Conservation (phyloP, 192 early-diverging fungal species). For the Phlyctochytrium bullatum region DNA sequence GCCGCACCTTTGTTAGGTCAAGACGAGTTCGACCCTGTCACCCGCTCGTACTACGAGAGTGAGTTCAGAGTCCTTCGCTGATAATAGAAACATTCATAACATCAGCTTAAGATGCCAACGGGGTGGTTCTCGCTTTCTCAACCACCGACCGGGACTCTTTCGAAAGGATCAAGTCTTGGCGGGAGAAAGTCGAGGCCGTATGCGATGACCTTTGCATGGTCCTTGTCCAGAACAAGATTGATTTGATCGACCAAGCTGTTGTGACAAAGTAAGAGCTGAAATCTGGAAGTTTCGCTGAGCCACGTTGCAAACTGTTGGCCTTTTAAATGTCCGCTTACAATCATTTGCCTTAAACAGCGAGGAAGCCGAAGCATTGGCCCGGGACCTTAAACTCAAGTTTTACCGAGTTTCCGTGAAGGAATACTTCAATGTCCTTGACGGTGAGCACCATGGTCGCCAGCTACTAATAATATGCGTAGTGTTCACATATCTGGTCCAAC, state of each 20-base stretch:
- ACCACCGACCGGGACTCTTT: conserved; percentile 21
- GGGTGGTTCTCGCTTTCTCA: conserved; percentile 20
- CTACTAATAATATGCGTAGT: neutral
- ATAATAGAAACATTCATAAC: neutral
- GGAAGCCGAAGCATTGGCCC: neutral
- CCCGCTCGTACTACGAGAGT: conserved; percentile 15
- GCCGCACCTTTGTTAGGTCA: too few species aligned
- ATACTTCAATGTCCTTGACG: conserved; percentile 24
- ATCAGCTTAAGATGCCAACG: neutral
- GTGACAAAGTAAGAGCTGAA: neutral
- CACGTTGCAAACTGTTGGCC: neutral
- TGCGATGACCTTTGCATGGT: conserved; percentile 22
- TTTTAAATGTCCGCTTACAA: neutral
- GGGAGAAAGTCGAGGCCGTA: conserved; percentile 14
- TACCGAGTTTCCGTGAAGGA: conserved; percentile 30
- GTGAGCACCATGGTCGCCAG: neutral
- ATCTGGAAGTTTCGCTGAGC: too few species aligned
- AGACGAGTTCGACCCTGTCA: conserved; percentile 21
- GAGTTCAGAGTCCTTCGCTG: too few species aligned
- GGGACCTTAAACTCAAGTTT: conserved; percentile 10
- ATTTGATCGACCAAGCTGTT: neutral
- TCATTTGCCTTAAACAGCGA: neutral
- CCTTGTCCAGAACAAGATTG: conserved; percentile 29
- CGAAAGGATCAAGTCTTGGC: conserved; percentile 21
- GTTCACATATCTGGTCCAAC: conserved; percentile 13